These are phyloP conservation scores for Trichoderma pleuroti DNA, from an alignment of 2,329 filamentous ascomycete species.

Conservation along the genomic window DNA sequence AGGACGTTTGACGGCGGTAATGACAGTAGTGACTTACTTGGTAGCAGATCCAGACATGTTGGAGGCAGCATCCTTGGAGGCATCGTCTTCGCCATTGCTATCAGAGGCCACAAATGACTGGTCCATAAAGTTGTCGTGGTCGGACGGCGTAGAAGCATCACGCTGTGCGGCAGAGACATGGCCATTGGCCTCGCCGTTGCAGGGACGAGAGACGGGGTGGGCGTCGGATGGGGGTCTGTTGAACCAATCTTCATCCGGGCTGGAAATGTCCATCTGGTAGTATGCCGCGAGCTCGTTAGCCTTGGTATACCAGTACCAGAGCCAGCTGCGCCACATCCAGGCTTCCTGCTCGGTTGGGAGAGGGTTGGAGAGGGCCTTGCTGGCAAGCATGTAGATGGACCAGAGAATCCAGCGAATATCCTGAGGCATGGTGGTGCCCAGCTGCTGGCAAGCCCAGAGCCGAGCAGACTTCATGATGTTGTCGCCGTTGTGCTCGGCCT, in stretches of 20 bases:
- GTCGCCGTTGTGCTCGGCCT: conserved; percentile 26
- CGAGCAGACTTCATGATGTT: conserved; percentile 29
- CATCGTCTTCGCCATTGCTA: neutral
- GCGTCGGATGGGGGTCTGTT: conserved; percentile 15
- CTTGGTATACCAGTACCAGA: conserved; percentile 30
- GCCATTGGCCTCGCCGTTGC: neutral
- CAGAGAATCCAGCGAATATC: conserved; percentile 33
- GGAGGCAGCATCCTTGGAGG: neutral
- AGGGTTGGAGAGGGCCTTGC: conserved; percentile 27
- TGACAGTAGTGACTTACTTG: neutral
- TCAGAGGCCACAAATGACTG: neutral
- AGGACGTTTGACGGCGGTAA: neutral
- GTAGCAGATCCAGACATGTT: neutral
- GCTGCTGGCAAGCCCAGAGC: conserved; percentile 32
- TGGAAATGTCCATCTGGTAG: conserved; percentile 17
- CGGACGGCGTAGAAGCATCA: neutral
- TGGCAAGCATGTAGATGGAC: conserved; percentile 32
- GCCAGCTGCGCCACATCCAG: conserved; percentile 30
- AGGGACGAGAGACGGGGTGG: neutral
- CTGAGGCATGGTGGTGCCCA: conserved; percentile 27
- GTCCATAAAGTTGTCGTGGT: neutral
- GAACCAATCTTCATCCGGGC: conserved; percentile 30
- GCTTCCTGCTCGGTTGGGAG: conserved; percentile 20
- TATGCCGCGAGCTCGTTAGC: conserved; percentile 26
- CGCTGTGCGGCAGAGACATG: neutral